These are phyloP conservation scores for Lentinula novae-zelandiae DNA, from an alignment of 1,284 basidiomycete species.

Conservation along the genomic window DNA sequence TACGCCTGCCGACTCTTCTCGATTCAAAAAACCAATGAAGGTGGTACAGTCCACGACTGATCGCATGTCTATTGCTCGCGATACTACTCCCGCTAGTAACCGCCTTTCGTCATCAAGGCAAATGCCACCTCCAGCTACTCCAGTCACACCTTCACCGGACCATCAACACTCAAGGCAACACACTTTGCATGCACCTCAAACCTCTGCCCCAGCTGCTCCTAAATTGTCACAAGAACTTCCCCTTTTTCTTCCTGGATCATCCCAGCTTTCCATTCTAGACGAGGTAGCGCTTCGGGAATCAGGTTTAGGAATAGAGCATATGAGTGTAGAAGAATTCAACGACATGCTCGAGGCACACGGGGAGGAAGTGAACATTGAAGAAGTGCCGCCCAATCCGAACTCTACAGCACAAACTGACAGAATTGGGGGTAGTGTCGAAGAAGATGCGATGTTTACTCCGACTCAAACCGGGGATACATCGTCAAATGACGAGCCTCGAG, in stretches of 20 bases:
- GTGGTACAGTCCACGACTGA: constrained; percentile 48
- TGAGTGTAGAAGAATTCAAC: constrained; percentile 58
- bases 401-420: constrained; percentile 18
- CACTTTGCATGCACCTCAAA: constrained; percentile 22
- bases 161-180: constrained; percentile 14
- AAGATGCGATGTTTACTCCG: constrained; percentile 9
- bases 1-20: constrained; percentile 26
- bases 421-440: constrained; percentile 13
- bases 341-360: constrained; percentile 65
- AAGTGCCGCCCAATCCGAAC: not conserved
- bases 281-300: constrained; percentile 48
- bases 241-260: constrained; percentile 61
- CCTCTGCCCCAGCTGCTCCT: constrained; percentile 17
- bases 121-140: not conserved
- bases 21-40: constrained; percentile 53
- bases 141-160: constrained; percentile 11
- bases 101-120: not conserved
- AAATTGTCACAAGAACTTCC: constrained; percentile 35
- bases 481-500: not conserved
- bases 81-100: not conserved
- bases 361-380: constrained; percentile 52
- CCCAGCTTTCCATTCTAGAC: constrained; percentile 56
- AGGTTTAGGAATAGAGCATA: constrained; percentile 60
- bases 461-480: not conserved
- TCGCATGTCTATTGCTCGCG: constrained; percentile 22